A percentile compares a stretch with the other conserved stretches of the same genome.
Evolutionary conservation across 139 green algal genomes (phyloP).

Genomic region (Nannochloris sp.): DNA sequence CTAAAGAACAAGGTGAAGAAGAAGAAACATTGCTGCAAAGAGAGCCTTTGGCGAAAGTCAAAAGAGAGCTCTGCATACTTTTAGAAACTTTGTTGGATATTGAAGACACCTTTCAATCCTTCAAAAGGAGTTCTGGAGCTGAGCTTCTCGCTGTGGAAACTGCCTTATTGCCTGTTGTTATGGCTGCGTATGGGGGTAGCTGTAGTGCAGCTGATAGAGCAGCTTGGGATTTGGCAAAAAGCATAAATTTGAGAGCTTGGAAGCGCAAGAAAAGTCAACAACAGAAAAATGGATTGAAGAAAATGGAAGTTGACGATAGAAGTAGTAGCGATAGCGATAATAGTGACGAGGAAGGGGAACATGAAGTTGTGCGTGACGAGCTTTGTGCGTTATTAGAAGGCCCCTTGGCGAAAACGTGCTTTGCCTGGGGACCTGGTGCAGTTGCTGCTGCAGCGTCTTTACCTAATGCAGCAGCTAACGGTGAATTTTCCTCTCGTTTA

Average conservation of each 20-base stretch:
- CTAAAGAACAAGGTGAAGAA: background rate
- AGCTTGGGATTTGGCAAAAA: conserved; percentile 35
- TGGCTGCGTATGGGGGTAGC: conserved; percentile 42
- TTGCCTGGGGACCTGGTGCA: conserved; percentile 24
- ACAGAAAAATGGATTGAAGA: too few relatives aligned
- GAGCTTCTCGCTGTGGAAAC: background rate
- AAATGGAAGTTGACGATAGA: background rate
- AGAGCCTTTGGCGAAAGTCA: background rate
- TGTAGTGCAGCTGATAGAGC: conserved; percentile 38
- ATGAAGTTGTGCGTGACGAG: background rate
- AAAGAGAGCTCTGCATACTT: conserved; percentile 37
- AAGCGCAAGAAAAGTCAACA: background rate
- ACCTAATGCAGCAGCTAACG: background rate
- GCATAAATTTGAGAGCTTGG: conserved; percentile 35
- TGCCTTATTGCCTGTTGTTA: conserved; percentile 43
- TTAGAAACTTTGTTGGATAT: conserved; percentile 50
- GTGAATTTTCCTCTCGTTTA: background rate
- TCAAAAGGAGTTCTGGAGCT: background rate
- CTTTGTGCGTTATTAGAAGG: conserved; percentile 16
- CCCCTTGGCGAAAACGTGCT: background rate
- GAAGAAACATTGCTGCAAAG: background rate
- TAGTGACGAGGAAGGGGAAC: background rate
- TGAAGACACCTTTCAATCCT: conserved; percentile 12
- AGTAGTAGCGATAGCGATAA: too few relatives aligned
- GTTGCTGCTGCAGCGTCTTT: conserved; percentile 14